phyloP scores from a whole-genome alignment of 1,139 yeast species.

The Candida frijolesensis region DNA sequence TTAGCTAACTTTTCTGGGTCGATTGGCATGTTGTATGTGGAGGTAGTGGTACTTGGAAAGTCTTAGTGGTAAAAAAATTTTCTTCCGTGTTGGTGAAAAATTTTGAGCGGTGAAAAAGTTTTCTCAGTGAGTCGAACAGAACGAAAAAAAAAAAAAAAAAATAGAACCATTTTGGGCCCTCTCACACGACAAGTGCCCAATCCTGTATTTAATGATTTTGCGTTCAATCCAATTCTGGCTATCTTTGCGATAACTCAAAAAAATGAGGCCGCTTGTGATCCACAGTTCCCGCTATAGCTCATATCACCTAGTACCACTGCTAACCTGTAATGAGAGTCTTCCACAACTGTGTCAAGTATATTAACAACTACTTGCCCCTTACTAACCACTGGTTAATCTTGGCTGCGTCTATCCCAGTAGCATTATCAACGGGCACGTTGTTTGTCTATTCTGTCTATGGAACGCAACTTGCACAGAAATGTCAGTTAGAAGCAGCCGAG shows the following conservation, averaged over 20 bases:
- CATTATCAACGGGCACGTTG: constrained; percentile 35
- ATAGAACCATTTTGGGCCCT: neutral
- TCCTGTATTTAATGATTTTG: constrained; percentile 4
- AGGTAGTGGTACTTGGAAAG: neutral
- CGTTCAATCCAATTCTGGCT: neutral
- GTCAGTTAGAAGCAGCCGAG: constrained; percentile 30
- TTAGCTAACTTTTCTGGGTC: constrained; percentile 88
- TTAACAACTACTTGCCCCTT: constrained; percentile 26
- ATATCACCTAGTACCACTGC: neutral
- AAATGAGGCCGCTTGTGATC: neutral
- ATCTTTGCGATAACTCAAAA: neutral
- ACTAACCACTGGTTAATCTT: constrained; percentile 33
- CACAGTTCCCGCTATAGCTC: neutral
- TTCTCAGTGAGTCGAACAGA: neutral
- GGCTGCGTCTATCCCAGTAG: constrained; percentile 31
- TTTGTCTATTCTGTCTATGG: constrained; percentile 38
- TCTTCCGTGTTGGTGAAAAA: constrained; percentile 9
- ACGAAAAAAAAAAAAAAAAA: neutral
- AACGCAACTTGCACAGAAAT: constrained; percentile 33
- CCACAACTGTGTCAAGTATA: constrained; percentile 18
- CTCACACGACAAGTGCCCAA: constrained; percentile 1
- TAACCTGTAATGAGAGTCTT: constrained; percentile 16
- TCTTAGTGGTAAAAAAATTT: constrained; percentile 6
- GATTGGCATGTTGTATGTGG: constrained; percentile 58
- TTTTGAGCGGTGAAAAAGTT: constrained; percentile 6